Evolutionary conservation across 2,329 filamentous ascomycete genomes (phyloP), one percentile per base, ranked within the genome.

Genomic region (Seiridium unicorne): DNA sequence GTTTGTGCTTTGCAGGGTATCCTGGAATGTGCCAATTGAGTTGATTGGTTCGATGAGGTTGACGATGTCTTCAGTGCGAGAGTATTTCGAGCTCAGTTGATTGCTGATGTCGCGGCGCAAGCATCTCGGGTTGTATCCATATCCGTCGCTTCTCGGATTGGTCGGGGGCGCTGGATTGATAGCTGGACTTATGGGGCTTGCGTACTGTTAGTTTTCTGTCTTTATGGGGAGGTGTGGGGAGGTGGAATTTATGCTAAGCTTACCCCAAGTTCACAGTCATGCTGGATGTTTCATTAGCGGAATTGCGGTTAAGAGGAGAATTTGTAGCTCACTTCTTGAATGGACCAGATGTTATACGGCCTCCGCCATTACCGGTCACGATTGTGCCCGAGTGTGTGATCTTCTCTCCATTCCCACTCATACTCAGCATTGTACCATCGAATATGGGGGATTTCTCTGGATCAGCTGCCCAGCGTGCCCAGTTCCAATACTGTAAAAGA

Each of bases 331-430:
- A 68, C 60, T 70, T 68, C 10, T 65, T 66, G 2, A 81, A 72
- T 1, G 81, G 81, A 0, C 79, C 79, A 3, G 69, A 73, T 10
- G 68, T 68, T 0, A 84, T 69, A 65, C 82, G 84, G 10, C 81
- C 82, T 49, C 82, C 81, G 31, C 82, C 81, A 2, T 71, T 72
- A 9, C 78, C 81, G 0, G 78, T 72, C 5, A 55, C 51, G 6
- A 67, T 55, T 4, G 55, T 49, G 18, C 62, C 63, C 32, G 65
- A 61, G 56, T 60, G 44, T 3, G 62, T 9, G 26, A 64, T 62
- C 18, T 36, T 51, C 47, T 51, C 58, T 3, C 78, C 78, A 48
- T 81, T 74, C 3, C 77, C 76, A 10, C 72, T 74, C 76, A 80
- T 68, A 49, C 72, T 75, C 48, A 74, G 77, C 11, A 70, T 73